Conservation (phyloP, 352 stramenopile genomes). For the Phytophthora brassicae region DNA sequence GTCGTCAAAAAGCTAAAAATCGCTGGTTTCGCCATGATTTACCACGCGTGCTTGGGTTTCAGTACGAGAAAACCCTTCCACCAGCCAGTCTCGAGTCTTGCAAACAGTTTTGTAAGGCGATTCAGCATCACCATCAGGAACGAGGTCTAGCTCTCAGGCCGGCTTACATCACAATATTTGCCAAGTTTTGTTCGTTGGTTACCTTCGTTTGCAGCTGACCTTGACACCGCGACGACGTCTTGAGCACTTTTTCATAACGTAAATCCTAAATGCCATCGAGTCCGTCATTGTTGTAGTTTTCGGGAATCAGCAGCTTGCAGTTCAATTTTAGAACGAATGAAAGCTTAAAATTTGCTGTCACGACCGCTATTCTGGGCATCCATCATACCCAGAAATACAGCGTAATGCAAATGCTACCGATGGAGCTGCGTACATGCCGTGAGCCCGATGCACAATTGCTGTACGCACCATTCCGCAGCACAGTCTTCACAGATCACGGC, state of each 20-base stretch:
- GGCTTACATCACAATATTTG: no score
- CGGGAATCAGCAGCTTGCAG: no score
- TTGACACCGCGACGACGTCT: conserved; percentile 35
- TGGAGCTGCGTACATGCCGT: conserved; percentile 46
- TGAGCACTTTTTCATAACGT: no score
- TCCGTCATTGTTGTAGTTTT: no score
- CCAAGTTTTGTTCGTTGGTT: no score
- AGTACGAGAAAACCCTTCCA: conserved; percentile 95
- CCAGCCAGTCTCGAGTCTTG: conserved; percentile 87
- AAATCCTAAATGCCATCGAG: no score
- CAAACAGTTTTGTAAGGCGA: conserved; percentile 88
- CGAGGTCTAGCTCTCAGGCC: no score
- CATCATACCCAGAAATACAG: neutral
- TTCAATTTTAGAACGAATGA: no score
- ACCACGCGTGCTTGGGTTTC: conserved; percentile 89
- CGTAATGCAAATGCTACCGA: conserved; percentile 32
- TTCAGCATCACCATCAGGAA: conserved; percentile 90
- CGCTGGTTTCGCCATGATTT: conserved; percentile 71
- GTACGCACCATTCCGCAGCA: conserved; percentile 53
- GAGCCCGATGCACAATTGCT: conserved; percentile 43
- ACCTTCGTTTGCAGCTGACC: no score
- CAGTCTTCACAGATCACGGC: conserved; percentile 35
- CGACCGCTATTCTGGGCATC: neutral
- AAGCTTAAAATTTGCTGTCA: no score
- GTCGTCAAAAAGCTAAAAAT: conserved; percentile 92